Evolutionary conservation across 73 alveolate genomes (phyloP).

Genomic region (Paramecium primaurelia): DNA sequence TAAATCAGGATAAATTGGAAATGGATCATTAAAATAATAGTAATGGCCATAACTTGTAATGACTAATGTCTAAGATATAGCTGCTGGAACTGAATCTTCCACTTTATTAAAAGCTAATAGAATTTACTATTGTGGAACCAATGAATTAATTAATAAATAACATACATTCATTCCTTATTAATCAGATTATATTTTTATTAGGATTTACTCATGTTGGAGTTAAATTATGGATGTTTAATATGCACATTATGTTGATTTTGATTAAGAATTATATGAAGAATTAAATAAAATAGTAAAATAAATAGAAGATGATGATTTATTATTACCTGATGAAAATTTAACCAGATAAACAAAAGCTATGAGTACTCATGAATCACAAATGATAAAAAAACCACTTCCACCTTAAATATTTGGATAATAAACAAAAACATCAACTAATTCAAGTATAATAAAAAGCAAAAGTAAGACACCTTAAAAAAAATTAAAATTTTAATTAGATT

Average conservation of each 20-base stretch:
- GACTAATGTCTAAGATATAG: not conserved
- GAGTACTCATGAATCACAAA: not conserved
- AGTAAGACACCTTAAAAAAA: not conserved
- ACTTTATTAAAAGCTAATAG: not conserved
- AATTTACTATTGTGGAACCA: conserved; percentile 1
- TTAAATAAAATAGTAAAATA: not conserved
- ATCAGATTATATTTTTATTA: not conserved
- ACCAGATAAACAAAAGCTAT: not conserved
- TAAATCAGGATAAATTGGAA: not conserved
- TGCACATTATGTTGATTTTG: not conserved
- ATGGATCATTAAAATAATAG: not conserved
- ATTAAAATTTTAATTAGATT: not conserved
- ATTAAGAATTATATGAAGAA: not conserved
- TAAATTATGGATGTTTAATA: not conserved
- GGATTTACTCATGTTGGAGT: not conserved
- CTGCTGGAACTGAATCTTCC: not conserved
- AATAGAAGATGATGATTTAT: not conserved
- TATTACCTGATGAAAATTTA: not conserved
- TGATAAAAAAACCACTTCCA: not conserved
- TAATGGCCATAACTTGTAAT: not conserved
- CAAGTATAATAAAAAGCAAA: not conserved
- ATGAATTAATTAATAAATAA: conserved; percentile 9
- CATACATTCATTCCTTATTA: not conserved
- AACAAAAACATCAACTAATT: not conserved
- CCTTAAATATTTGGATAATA: not conserved